A percentile compares a stretch with the other conserved stretches of the same genome.
Conservation (phyloP, 1,284 basidiomycete species). For the Ceratobasidium sp. region DNA sequence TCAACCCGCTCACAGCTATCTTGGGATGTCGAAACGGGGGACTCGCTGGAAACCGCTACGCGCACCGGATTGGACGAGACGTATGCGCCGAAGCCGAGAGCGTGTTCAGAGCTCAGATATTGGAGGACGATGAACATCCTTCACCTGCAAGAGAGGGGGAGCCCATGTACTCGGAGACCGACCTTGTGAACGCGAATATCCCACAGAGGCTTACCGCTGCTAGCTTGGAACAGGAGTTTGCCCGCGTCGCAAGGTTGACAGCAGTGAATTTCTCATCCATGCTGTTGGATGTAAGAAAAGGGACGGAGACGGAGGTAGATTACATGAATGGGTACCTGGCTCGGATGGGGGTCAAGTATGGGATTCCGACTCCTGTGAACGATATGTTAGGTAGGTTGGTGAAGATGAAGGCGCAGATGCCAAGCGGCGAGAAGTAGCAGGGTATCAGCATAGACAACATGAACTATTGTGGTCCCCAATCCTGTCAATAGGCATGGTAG, state of each 20-base stretch:
- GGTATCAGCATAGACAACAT: neutral
- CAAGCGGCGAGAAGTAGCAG: constrained; percentile 19
- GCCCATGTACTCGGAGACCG: constrained; percentile 35
- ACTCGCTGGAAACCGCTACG: constrained; percentile 57
- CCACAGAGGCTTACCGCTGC: constrained; percentile 44
- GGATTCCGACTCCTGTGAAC: constrained; percentile 69
- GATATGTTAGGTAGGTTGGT: constrained; percentile 44
- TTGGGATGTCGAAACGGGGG: constrained; percentile 83
- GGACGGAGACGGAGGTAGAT: constrained; percentile 73
- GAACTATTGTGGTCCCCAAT: too few species aligned
- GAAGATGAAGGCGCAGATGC: constrained; percentile 30
- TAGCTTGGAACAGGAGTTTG: constrained; percentile 54
- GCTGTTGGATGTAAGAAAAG: constrained; percentile 68
- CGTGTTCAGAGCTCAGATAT: constrained; percentile 61
- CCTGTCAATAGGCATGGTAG: neutral
- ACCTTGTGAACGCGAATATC: constrained; percentile 25
- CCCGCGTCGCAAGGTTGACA: constrained; percentile 63
- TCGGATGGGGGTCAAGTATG: constrained; percentile 65
- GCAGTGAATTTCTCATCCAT: constrained; percentile 77
- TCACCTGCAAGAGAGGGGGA: constrained; percentile 42
- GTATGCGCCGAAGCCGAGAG: constrained; percentile 67
- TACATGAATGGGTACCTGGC: constrained; percentile 88
- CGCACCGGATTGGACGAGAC: constrained; percentile 55
- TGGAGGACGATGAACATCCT: constrained; percentile 50
- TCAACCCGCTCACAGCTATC: constrained; percentile 89